Evolutionary conservation across 352 stramenopile genomes (phyloP), one percentile per base, ranked within the genome.

Genomic region (Aphanomyces astaci): DNA sequence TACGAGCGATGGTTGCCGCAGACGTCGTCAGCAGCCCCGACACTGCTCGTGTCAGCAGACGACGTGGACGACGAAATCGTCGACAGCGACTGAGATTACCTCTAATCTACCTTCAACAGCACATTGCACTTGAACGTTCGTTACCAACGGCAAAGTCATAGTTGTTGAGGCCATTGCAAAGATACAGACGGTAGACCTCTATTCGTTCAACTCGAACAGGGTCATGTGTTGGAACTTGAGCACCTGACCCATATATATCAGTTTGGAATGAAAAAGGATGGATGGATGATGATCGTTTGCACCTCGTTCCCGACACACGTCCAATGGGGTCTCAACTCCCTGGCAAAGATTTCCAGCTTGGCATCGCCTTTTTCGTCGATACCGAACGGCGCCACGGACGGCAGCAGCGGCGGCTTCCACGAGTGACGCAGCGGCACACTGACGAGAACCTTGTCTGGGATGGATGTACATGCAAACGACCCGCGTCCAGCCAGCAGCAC

Each of bases 361-460:
- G 53, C 60, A 1, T 70, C 53, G 1, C 57, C 65, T 28, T 11
- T 4, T 64, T 40, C n/a, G 27, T 30, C 9, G 4, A 45, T n/a
- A 4, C n/a, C 17, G 0, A 64, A 25, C 4, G 74, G 48, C 27
- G 66, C 52, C 31, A 92, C 88, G 32, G 89, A 86, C 11, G 73
- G 71, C 46, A 89, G 79, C 0, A 79, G 77, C 13, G 84, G 84
- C 11, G 84, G 84, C 54, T 92, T 92, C 84, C 81, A 90, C 11
- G 84, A 92, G 54, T 92, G 84, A 0, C 81, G 81, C 53, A 90
- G 63, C 19, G 84, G 84, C n/a, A 89, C 75, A 51, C 80, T 89
- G 33, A 86, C 60, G 11, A 89, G 64, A n/a, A 87, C 72, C 66
- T 77, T 73, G 0, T 73, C 72, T 1, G n/a, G 43, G 25, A 90